These are phyloP conservation scores for Pestalotiopsis sp. DNA, from an alignment of 2,329 filamentous ascomycete genomes.

Conservation along the genomic window DNA sequence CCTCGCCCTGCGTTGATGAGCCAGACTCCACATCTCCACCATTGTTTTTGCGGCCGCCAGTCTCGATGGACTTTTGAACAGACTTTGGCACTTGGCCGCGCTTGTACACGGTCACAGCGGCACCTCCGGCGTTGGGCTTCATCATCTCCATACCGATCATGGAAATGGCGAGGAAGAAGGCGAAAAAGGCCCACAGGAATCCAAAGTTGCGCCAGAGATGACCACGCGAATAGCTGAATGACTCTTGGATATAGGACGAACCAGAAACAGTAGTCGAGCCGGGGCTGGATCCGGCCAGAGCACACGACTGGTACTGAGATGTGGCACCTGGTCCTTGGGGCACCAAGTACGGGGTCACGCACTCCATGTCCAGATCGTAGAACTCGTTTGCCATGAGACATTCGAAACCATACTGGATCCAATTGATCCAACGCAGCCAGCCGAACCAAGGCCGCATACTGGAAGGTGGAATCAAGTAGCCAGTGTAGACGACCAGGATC, in stretches of 20 bases:
- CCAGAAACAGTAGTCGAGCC: slow-evolving; percentile 68
- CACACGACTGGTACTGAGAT: slow-evolving; percentile 58
- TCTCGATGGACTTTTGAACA: slow-evolving; percentile 60
- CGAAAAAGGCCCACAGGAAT: slow-evolving; percentile 52
- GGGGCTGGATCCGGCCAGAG: slow-evolving; percentile 58
- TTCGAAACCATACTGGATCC: slow-evolving; percentile 68
- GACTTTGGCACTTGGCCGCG: slow-evolving; percentile 63
- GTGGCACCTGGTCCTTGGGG: slow-evolving; percentile 45
- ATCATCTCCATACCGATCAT: slow-evolving; percentile 43
- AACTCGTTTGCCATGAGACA: slow-evolving; percentile 65
- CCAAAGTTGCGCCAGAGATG: slow-evolving; percentile 66
- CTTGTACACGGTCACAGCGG: slow-evolving; percentile 64
- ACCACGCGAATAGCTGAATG: slow-evolving; percentile 55
- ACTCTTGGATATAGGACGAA: slow-evolving; percentile 67
- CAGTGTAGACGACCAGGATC: slow-evolving; percentile 18
- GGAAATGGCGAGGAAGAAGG: slow-evolving; percentile 49
- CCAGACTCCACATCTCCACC: slow-evolving; percentile 55
- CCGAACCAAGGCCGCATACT: slow-evolving; percentile 59
- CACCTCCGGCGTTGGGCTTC: slow-evolving; percentile 63
- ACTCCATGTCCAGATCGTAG: slow-evolving; percentile 55
- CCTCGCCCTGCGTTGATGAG: slow-evolving; percentile 47
- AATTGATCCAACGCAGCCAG: slow-evolving; percentile 61
- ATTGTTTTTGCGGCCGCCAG: slow-evolving; percentile 41
- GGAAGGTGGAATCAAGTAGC: slow-evolving; percentile 49
- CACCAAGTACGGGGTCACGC: slow-evolving; percentile 56